These are phyloP conservation scores for Pyrenophora seminiperda DNA, from an alignment of 2,329 filamentous ascomycete species.

Conservation along the genomic window DNA sequence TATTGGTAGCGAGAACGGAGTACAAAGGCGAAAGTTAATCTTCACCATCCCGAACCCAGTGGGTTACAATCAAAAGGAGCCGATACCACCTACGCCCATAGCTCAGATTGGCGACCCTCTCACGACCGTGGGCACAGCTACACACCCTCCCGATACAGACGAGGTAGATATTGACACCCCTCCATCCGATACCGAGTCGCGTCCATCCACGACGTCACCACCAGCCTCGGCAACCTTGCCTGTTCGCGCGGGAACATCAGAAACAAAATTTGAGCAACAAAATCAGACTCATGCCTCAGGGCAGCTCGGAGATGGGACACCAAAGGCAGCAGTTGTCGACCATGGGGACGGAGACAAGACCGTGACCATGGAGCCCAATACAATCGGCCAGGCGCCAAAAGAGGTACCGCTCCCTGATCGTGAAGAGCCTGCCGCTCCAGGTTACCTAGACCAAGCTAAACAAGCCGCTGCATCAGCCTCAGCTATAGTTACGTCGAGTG, in stretches of 20 bases:
- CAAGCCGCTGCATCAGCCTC: conserved; percentile 40
- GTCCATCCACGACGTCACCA: conserved; percentile 18
- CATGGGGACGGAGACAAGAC: conserved; percentile 54
- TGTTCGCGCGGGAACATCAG: conserved; percentile 50
- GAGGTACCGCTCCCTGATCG: conserved; percentile 48
- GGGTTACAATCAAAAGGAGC: conserved; percentile 32
- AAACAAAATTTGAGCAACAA: conserved; percentile 51
- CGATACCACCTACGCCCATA: conserved; percentile 35
- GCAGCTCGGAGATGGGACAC: conserved; percentile 51
- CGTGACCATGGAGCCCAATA: conserved; percentile 54
- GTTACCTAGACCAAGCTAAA: conserved; percentile 53
- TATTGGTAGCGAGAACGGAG: conserved; percentile 52
- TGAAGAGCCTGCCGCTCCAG: conserved; percentile 40
- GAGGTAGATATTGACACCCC: conserved; percentile 28
- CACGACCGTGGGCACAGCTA: conserved; percentile 45
- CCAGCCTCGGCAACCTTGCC: conserved; percentile 29
- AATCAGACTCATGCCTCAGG: conserved; percentile 52
- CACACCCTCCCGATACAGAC: conserved; percentile 42
- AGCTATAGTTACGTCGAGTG: conserved; percentile 35
- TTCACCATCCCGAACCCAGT: conserved; percentile 47
- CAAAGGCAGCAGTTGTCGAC: conserved; percentile 46
- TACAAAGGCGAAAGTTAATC: conserved; percentile 46
- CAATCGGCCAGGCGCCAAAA: conserved; percentile 57
- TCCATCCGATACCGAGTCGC: conserved; percentile 27
- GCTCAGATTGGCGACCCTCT: conserved; percentile 30